Evolutionary conservation across 495 filamentous ascomycete genomes (phyloP), one percentile per base, ranked within the genome.

Genomic region (Cercophora sp.): DNA sequence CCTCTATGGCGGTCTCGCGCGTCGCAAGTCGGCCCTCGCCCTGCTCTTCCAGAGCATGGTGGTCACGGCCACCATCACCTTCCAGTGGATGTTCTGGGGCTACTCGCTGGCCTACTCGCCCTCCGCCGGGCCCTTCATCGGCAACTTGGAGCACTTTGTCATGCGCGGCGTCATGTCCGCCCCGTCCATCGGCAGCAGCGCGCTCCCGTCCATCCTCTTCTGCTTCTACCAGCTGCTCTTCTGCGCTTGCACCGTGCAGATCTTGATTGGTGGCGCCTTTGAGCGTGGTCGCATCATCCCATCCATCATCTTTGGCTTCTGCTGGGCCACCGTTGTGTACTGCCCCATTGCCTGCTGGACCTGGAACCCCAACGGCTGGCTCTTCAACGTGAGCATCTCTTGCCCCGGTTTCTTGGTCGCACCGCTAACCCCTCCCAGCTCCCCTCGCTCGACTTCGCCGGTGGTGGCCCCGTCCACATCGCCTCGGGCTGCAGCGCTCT

Each of bases 71-170:
- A 93, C 36, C 9, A 29, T 51, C 35, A 42, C 48, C 35, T 31
- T 96, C 72, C 91, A 96, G 65, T 97, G 90, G 89, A 96, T 95
- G 77, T 92, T 97, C 77, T 96, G 91, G 91, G 92, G 92, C 43
- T 96, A 94, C 69, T 93, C 88, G 2, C 74, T 97, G 44, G 80
- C 91, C 32, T 93, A 96, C 73, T 90, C 87, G n/a, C 84, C 87
- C 60, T 75, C 82, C 9, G 90, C 86, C 37, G 89, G 87, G 46
- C 85, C 74, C 37, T 96, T 83, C 72, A 91, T 96, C 61, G 92
- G 92, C 45, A 79, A 91, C 60, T 88, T 94, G 74, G 85, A 94
- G 66, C 90, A 83, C 25, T 80, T 96, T 51, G 24, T 6, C 13
- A 15, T 51, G 20, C 48, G 48, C 6, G 48, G 48, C n/a, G 36